Base-by-base conservation (phyloP, 345 rosid species). In the Streptanthus diversifolius region DNA sequence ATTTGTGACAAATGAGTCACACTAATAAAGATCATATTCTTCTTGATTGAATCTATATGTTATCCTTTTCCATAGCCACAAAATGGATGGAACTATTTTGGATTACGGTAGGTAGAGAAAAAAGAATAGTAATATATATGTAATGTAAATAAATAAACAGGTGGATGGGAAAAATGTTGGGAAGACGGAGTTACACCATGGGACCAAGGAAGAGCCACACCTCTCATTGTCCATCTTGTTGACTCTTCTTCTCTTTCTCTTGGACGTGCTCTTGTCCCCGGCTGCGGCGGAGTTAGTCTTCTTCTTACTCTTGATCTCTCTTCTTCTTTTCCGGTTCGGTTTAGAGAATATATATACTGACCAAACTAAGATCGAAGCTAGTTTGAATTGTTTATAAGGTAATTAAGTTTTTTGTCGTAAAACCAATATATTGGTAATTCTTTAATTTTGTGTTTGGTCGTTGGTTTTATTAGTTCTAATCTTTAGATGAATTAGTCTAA, bases 101-200 rank as follows among this genome's bases (percentile, higher is more conserved):
- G 22, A 57, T 57, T n/a, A 40, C 0, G 5, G 2, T 18, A 10
- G 36, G 43, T 30, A 10, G 27, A 40, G n/a, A 51, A 39, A 37
- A 40, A 14, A 0, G 39, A 10, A 2, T 2, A 63, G 18, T 18
- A 11, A 41, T 12, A 29, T 1, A 40, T 0, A 10, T n/a, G 1
- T 14, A 41, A 35, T 55, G 51, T 33, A 14, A 52, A 33, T 2
- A 55, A 37, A 39, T 8, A 15, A 69, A 47, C 11, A 79, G 81
- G 78, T 61, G 81, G 81, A 51, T 79, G 81, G 81, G 75, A 79
- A 15, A 73, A 73, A 61, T 79, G 81, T 65, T 79, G 81, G 81
- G 70, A 43, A 62, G 78, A 73, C 5, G 71, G 65, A 27, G 65
- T 79, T 55, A 79, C 79, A 45, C 81, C 81, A 58, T 79, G 79